These are phyloP conservation scores for Psilocybe cyanescens DNA, from an alignment of 768 basidiomycete genomes.

Conservation along the genomic window DNA sequence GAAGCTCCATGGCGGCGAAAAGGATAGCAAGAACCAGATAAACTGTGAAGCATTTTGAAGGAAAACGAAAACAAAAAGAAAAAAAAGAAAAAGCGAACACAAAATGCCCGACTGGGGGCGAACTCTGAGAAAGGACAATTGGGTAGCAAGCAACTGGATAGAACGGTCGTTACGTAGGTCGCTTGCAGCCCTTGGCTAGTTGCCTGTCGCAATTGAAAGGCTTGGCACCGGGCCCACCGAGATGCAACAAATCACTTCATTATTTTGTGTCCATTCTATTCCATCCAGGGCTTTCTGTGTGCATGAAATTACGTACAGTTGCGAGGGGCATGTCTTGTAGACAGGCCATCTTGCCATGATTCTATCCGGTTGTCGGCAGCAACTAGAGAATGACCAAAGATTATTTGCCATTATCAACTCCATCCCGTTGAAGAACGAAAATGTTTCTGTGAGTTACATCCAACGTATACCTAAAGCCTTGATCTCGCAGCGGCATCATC, in stretches of 20 bases:
- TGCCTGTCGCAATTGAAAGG: no score
- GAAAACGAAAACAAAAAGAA: constrained; percentile 1
- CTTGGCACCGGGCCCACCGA: no score
- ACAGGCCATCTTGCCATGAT: neutral
- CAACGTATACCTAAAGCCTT: constrained; percentile 34
- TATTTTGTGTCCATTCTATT: no score
- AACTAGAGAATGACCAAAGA: neutral
- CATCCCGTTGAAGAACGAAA: neutral
- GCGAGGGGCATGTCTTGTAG: neutral
- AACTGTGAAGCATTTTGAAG: neutral
- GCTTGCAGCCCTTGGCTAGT: no score
- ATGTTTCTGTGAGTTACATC: neutral
- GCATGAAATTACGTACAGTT: neutral
- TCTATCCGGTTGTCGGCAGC: neutral
- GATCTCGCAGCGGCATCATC: constrained; percentile 58
- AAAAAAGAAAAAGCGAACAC: constrained; percentile 23
- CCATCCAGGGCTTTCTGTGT: no score
- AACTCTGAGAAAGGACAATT: constrained; percentile 12
- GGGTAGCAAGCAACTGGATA: neutral
- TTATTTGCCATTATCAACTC: neutral
- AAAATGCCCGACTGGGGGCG: constrained; percentile 24
- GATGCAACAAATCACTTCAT: no score
- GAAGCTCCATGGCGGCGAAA: constrained; percentile 54
- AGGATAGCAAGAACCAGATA: neutral
- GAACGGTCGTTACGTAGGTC: constrained; percentile 1